Percentiles rank a stretch among this genome's conserved stretches.
phyloP scores from a whole-genome alignment of 2,329 filamentous ascomycete genomes.

The Ceratocystis eucalypticola region DNA sequence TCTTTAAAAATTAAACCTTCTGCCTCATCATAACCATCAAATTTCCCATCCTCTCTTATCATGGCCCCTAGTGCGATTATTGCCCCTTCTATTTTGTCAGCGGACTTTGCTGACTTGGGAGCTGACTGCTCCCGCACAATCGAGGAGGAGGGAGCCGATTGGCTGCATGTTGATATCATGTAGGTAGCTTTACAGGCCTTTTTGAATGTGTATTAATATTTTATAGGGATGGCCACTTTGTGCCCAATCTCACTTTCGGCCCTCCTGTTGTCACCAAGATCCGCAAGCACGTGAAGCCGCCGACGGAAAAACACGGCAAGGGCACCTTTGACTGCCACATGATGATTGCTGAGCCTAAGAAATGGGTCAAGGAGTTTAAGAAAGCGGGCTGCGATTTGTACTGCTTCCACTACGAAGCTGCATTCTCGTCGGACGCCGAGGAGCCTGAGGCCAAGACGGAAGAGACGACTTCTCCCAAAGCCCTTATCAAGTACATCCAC shows the following conservation, averaged over 20 bases:
- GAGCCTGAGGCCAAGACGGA: slow-evolving; percentile 57
- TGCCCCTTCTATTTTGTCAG: slow-evolving; percentile 93
- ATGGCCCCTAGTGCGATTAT: slow-evolving; percentile 93
- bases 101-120: slow-evolving; percentile 84
- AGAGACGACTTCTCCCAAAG: slow-evolving; percentile 63
- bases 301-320: slow-evolving; percentile 53
- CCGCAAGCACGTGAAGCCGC: slow-evolving; percentile 67
- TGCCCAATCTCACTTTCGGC: slow-evolving; percentile 96
- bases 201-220: slow-evolving; percentile 8
- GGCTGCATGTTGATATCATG: slow-evolving; percentile 91
- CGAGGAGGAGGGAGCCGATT: slow-evolving; percentile 68
- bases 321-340: slow-evolving; percentile 99
- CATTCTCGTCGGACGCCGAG: slow-evolving; percentile 74
- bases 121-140: slow-evolving; percentile 80
- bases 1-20: not conserved
- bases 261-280: slow-evolving; percentile 92
- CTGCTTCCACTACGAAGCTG: slow-evolving; percentile 99
- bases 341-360: slow-evolving; percentile 99
- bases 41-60: slow-evolving; percentile 20
- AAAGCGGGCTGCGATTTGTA: slow-evolving; percentile 94
- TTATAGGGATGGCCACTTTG: slow-evolving; percentile 88
- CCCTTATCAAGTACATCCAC: slow-evolving; percentile 84
- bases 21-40: not conserved
- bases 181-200: slow-evolving; percentile 25
- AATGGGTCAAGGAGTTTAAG: slow-evolving; percentile 94